phyloP scores from a whole-genome alignment of 108 stramenopile species.

The Fistulifera solaris region DNA sequence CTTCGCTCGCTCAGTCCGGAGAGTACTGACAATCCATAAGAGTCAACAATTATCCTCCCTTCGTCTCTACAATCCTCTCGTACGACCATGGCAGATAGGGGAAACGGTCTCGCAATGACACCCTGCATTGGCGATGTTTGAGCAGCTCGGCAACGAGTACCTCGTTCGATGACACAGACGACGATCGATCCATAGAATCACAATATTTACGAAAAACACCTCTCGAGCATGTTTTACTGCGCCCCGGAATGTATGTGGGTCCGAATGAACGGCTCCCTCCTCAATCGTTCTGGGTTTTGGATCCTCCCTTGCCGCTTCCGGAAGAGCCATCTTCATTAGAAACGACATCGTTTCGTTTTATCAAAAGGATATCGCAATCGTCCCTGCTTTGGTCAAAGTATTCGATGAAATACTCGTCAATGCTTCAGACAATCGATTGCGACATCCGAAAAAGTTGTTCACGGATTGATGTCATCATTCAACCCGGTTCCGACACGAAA shows the following conservation, averaged over 20 bases:
- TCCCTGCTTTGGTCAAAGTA: constrained; percentile 52
- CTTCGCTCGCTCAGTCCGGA: too few species aligned
- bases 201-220: constrained; percentile 97
- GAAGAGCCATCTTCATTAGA: not conserved
- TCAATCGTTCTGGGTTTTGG: constrained; percentile 24
- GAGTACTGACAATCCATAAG: too few species aligned
- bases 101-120: too few species aligned
- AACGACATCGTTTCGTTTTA: not conserved
- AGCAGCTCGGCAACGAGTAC: too few species aligned
- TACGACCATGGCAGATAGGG: too few species aligned
- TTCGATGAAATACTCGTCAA: constrained; percentile 96
- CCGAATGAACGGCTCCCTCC: constrained; percentile 28
- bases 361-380: constrained; percentile 1
- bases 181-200: constrained; percentile 54
- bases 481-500: constrained; percentile 34
- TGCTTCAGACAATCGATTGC: constrained; percentile 83
- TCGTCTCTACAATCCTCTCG: too few species aligned
- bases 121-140: too few species aligned
- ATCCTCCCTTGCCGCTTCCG: not conserved
- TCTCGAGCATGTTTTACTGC: constrained; percentile 95
- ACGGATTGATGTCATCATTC: constrained; percentile 58
- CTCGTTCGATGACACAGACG: too few species aligned
- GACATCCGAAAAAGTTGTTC: constrained; percentile 58
- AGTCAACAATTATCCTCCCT: too few species aligned
- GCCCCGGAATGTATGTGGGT: constrained; percentile 96